Evolutionary conservation across 257 asterid genomes (phyloP), one percentile per base, ranked within the genome.

Genomic region (Lithospermum erythrorhizon): DNA sequence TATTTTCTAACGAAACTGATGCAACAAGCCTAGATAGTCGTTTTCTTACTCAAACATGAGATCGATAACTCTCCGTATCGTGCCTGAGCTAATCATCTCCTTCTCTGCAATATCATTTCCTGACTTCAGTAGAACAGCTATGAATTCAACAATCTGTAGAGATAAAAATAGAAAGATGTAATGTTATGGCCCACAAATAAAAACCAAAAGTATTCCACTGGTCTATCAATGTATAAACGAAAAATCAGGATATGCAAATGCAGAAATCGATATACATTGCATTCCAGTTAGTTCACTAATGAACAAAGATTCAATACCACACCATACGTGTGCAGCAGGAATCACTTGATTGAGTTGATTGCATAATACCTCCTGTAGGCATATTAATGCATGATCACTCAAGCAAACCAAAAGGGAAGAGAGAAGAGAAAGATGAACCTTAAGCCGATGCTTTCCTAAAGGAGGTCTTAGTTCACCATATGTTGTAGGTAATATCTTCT

Each of bases 391-490:
- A 41, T 41, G 49, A 41, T 13, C 49, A 41, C 49, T 11, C 18
- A 41, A 41, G 49, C 18, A 41, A 41, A 41, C 2, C 49, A 41
- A 41, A 18, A 41, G 49, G 49, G 49, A 13, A 41, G 18, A 41
- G 49, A 41, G 49, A 11, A 5, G 41, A 55, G 63, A 19, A 61
- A 37, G 57, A 58, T 78, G 59, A 66, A 83, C 99, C 99, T 89
- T 89, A 72, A 93, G 72, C 6, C 97, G 96, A 78, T 93, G 87
- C 70, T 86, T 85, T 59, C 99, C 97, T 37, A 93, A 95, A 76
- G 99, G 99, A 29, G 99, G 99, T 73, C 78, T 84, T 71, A 93
- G 66, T 79, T 89, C 96, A 66, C 99, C 99, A 78, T 81, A 93
- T 18, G 99, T 77, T 65, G 87, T 75, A 30, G 85, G 91, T 60